These are phyloP conservation scores for Agaricus sinodeliciosus DNA, from an alignment of 768 basidiomycete genomes.

Conservation along the genomic window DNA sequence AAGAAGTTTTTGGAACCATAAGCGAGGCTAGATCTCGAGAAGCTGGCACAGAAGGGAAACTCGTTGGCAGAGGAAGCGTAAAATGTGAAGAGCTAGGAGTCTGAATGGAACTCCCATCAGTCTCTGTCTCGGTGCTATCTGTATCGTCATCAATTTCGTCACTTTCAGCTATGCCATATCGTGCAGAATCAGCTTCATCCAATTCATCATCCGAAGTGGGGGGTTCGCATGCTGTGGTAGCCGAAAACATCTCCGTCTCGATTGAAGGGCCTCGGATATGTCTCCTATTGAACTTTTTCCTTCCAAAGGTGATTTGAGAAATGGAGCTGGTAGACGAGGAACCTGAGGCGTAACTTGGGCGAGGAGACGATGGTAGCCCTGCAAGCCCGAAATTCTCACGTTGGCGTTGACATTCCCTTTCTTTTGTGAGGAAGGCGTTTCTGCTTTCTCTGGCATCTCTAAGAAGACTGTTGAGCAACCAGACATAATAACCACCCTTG, in stretches of 20 bases:
- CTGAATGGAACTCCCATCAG: constrained; percentile 43
- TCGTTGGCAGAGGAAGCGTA: constrained; percentile 11
- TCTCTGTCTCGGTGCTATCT: constrained; percentile 27
- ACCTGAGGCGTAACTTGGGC: background rate
- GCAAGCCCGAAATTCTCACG: constrained; percentile 1
- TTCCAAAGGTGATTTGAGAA: background rate
- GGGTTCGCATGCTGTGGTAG: constrained; percentile 26
- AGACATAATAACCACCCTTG: constrained; percentile 40
- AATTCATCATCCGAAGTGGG: constrained; percentile 33
- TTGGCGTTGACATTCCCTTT: constrained; percentile 27
- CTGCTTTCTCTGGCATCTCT: constrained; percentile 9
- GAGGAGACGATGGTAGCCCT: background rate
- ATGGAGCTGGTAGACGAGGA: constrained; percentile 7
- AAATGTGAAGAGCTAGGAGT: constrained; percentile 33
- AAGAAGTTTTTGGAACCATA: background rate
- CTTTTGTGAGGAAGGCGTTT: constrained; percentile 38
- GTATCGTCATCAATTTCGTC: constrained; percentile 10
- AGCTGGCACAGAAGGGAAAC: background rate
- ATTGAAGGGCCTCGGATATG: constrained; percentile 8
- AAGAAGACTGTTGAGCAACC: constrained; percentile 43
- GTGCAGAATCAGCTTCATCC: constrained; percentile 19
- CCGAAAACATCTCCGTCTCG: constrained; percentile 21
- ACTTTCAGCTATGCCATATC: background rate
- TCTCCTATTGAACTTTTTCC: background rate
- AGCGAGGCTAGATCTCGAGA: constrained; percentile 3